Evolutionary conservation across 2,329 filamentous ascomycete species (phyloP), one percentile per base, ranked within the genome.

Genomic region (Alternaria longipes): DNA sequence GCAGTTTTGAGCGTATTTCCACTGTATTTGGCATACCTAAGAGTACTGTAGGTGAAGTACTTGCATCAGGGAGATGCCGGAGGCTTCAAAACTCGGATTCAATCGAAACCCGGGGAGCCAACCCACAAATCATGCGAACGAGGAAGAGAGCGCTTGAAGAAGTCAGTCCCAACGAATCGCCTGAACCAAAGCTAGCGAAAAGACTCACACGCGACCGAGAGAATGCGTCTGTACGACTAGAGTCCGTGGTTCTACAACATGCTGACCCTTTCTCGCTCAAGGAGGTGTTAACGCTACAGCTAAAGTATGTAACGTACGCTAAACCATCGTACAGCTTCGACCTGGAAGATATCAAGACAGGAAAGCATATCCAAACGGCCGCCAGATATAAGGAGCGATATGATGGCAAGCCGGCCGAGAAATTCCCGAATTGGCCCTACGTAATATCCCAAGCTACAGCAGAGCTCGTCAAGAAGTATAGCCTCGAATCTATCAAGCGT

Each of bases 401-500:
- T 50, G 46, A 54, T 44, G 32, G 41, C 53, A 55, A 55, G 42
- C 53, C 42, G 4, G 42, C 42, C 42, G 56, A 28, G 28, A 50
- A 60, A 5, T 60, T 53, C 32, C 58, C 52, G 18, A 46, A 47
- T 24, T 60, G 52, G 52, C 58, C 47, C 7, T 60, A 44, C 58
- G 34, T 60, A 22, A 52, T 56, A 32, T 60, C 58, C 14, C 34
- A 60, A 56, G 38, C 14, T 44, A 38, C 58, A 12, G 45, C 22
- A 3, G 40, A 60, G 52, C 34, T 60, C 40, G 22, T 56, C 45
- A 32, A 12, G 9, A 52, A 52, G 16, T 52, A 60, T 45, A 50
- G 32, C 45, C 24, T 60, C 52, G 52, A 50, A 56, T 22, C 52
- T 26, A 40, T 18, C 45, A 60, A 60, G 30, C 51, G 62, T 32